These are phyloP conservation scores for Teratosphaeria zuluensis DNA, from an alignment of 2,329 filamentous ascomycete genomes.

Conservation along the genomic window DNA sequence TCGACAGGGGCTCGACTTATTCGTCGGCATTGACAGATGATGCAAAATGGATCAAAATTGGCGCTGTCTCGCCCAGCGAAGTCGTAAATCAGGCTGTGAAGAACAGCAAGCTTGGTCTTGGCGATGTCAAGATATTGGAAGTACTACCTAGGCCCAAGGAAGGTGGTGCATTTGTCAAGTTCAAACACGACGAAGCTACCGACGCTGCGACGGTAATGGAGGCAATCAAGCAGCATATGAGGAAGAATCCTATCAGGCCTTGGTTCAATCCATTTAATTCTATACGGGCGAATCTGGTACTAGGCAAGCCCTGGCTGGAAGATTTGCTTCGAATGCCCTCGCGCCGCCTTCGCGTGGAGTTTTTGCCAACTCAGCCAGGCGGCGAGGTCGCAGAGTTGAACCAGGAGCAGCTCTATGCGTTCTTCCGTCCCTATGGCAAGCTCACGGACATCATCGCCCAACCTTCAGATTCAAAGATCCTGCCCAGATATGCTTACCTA, in stretches of 20 bases:
- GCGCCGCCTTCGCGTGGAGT: constrained; percentile 69
- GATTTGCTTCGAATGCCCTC: constrained; percentile 79
- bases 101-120: constrained; percentile 17
- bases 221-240: constrained; percentile 53
- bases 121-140: constrained; percentile 59
- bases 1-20: constrained; percentile 20
- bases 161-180: constrained; percentile 88
- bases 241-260: constrained; percentile 63
- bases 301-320: constrained; percentile 85
- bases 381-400: constrained; percentile 65
- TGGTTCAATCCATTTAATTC: constrained; percentile 80
- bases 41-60: constrained; percentile 12
- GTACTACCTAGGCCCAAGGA: constrained; percentile 80
- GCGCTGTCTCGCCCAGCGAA: constrained; percentile 46
- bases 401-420: constrained; percentile 74
- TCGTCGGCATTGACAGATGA: constrained; percentile 5
- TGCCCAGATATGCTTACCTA: constrained; percentile 70
- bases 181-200: constrained; percentile 46
- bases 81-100: constrained; percentile 39
- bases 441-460: constrained; percentile 76
- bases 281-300: constrained; percentile 63
- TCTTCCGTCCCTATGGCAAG: constrained; percentile 86
- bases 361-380: constrained; percentile 64
- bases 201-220: constrained; percentile 49
- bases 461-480: constrained; percentile 72